Base-by-base conservation (phyloP, 1,139 yeast species). In the Yamadazyma jaroonii region DNA sequence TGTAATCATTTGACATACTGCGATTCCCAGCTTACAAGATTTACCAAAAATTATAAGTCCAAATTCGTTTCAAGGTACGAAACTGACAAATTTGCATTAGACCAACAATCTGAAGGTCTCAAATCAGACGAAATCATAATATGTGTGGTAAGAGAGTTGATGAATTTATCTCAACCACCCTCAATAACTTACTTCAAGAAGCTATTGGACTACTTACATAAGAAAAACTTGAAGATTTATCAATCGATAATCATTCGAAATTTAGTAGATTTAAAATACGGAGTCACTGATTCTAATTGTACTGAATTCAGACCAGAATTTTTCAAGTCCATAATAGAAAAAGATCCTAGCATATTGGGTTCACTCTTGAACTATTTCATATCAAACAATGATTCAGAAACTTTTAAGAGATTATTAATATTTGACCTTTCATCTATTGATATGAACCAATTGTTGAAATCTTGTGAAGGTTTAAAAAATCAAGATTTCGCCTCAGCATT, bases 1-100 rank as follows among this genome's bases (percentile, higher is more conserved):
- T 62, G 64, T 0, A 62, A 64, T 25, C 55, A 54, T 47, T 48
- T 65, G 22, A 66, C 61, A 36, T 62, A 63, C 37, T 57, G 58
- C 29, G 61, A 62, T 22, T 32, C 45, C 11, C 49, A 47, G 22
- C 32, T 31, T 2, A 31, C 35, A 1, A 29, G 42, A 15, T 35
- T 32, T 15, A 30, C 38, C 2, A 42, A 29, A 20, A 43, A 43
- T 20, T 30, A 32, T n/a, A 14, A n/a, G 9, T 31, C 29, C 34
- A 36, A 36, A 29, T 39, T 33, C 14, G 33, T 33, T 7, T 20
- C 37, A 7, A 25, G 38, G 11, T 9, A 17, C 8, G 9, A 6
- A 4, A 27, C 23, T 11, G 29, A 35, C 35, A 26, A 31, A 6
- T 21, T 30, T 13, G 10, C 15, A 4, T 27, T 13, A n/a, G 20